These are phyloP conservation scores for Corymbia citriodora DNA, from an alignment of 441 rosid genomes.

Conservation along the genomic window DNA sequence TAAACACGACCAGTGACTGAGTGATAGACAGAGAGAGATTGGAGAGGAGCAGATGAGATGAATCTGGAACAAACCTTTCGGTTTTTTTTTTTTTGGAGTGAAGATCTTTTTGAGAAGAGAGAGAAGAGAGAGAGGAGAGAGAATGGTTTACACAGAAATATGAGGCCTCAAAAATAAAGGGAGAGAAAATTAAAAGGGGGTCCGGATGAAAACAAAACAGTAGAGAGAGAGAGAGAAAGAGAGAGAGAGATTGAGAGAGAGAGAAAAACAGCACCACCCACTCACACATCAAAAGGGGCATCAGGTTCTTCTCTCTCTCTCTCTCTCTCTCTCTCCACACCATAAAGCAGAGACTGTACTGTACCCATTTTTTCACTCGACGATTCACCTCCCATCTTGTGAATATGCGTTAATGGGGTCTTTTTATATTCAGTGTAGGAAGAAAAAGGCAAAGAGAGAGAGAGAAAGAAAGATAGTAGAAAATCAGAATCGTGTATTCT, in stretches of 20 bases:
- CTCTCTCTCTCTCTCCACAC: conserved; percentile 10
- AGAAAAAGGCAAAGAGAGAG: neutral
- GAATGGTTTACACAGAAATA: neutral
- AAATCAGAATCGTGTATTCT: neutral
- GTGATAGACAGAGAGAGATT: neutral
- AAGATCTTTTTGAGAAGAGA: neutral
- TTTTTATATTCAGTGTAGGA: neutral
- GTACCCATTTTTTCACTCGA: neutral
- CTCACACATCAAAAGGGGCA: conserved; percentile 73
- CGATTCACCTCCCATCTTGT: conserved; percentile 25
- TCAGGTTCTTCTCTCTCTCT: conserved; percentile 40
- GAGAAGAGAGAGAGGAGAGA: neutral
- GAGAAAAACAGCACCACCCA: conserved; percentile 58
- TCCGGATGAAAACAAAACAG: conserved; percentile 13
- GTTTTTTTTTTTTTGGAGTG: neutral
- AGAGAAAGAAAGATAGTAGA: neutral
- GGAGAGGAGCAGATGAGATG: conserved; percentile 2
- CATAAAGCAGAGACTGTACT: neutral
- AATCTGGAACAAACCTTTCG: neutral
- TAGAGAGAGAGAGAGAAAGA: neutral
- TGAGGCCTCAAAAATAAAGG: neutral
- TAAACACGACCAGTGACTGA: neutral
- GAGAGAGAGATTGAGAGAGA: neutral
- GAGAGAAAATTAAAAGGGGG: neutral
- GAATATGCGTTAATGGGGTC: conserved; percentile 15